Percentiles rank a stretch among this genome's conserved stretches.
These are phyloP conservation scores for Neofusicoccum laricinum DNA, from an alignment of 2,329 filamentous ascomycete genomes.

Conservation along the genomic window DNA sequence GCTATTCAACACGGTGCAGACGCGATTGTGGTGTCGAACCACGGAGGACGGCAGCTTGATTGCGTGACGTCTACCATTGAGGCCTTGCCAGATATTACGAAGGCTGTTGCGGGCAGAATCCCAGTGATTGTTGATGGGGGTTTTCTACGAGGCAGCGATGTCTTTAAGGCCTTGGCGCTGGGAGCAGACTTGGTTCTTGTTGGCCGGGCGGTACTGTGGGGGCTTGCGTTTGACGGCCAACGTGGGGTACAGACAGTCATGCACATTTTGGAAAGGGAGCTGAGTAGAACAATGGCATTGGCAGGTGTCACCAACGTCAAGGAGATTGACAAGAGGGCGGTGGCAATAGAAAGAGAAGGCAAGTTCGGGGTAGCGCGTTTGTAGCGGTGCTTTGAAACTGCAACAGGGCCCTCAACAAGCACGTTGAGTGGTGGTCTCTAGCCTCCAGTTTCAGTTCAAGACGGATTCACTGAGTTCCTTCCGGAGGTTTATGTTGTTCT, in stretches of 20 bases:
- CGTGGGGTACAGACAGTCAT: slow-evolving; percentile 1
- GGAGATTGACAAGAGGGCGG: slow-evolving; percentile 20
- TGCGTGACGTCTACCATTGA: slow-evolving; percentile 35
- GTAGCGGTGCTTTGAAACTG: background rate
- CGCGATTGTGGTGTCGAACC: slow-evolving; percentile 50
- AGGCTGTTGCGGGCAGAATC: slow-evolving; percentile 35
- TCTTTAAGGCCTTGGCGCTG: slow-evolving; percentile 64
- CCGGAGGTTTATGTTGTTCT: too few relatives aligned
- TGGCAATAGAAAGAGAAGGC: slow-evolving; percentile 20
- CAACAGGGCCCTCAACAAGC: too few relatives aligned
- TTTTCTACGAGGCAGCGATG: slow-evolving; percentile 59
- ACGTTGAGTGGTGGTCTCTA: too few relatives aligned
- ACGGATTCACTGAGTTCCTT: too few relatives aligned
- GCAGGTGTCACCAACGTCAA: slow-evolving; percentile 21
- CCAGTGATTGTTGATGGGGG: slow-evolving; percentile 60
- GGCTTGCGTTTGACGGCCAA: background rate
- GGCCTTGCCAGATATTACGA: slow-evolving; percentile 45
- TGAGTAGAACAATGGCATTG: slow-evolving; percentile 23
- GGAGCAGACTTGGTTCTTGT: slow-evolving; percentile 61
- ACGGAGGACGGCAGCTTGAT: slow-evolving; percentile 53
- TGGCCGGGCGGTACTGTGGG: slow-evolving; percentile 56
- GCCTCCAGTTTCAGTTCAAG: too few relatives aligned
- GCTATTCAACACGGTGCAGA: slow-evolving; percentile 43
- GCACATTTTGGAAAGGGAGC: slow-evolving; percentile 19
- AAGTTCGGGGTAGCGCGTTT: slow-evolving; percentile 21